Base-by-base conservation (phyloP, 768 basidiomycete species). In the Suillus placidus region DNA sequence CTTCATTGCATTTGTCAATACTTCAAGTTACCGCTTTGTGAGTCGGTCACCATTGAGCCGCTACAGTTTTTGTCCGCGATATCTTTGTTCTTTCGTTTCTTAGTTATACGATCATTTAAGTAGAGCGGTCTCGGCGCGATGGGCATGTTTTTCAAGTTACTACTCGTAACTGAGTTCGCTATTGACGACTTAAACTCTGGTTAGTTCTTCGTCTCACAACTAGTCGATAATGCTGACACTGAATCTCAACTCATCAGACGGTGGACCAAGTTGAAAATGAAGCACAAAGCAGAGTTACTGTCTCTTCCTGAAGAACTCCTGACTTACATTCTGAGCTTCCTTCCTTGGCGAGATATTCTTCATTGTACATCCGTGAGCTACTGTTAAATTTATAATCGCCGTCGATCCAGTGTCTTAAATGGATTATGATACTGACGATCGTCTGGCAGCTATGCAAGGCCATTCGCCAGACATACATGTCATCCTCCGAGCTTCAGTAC, bases 401-500 rank as follows among this genome's bases (percentile, higher is more conserved):
- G 37, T 56, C 13, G 3, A 57, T 23, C 55, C 13, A 14, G 26
- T 26, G 37, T 26, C 23, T 20, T 13, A 13, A 18, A 55, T 55
- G 10, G 18, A 20, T 10, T 34, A 3, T 34, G 32, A 55, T 34
- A 20, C 32, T 58, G 23, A 42, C 10, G 18, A 60, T 60, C 26
- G 6, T 60, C 38, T 42, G 26, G 18, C 26, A 60, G 58, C 16
- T 42, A 30, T 60, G 58, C 23, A 60, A 30, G 18, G 58, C 10
- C 6, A 18, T 60, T 42, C 58, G 26, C 38, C 16, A 30, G 14
- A 30, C 18, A 30, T 60, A 42, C 26, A 12, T 12, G 26, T 60
- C 58, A 30, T 60, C 18, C n/a, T 30, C 38, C 3, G 38, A 42
- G 58, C 58, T 58, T 40, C 57, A 58, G 57, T 58, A 58, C 57